Evolutionary conservation across 2,329 filamentous ascomycete genomes (phyloP).

Genomic region (Colletotrichum orbiculare): DNA sequence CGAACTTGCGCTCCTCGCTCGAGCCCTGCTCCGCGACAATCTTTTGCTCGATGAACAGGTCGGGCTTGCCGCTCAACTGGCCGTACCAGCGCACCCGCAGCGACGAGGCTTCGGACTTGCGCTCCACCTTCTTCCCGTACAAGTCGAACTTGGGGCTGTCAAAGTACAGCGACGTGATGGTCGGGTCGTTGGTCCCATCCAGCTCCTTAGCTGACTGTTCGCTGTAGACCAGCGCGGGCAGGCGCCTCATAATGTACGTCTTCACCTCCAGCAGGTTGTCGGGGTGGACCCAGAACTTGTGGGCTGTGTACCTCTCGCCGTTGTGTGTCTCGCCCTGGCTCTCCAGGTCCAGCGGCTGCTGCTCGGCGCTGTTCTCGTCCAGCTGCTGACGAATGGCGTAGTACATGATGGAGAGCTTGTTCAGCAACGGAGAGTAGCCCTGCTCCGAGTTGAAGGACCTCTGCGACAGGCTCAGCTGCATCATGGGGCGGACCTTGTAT

Average conservation of each 20-base stretch:
- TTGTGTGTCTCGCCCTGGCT: conserved; percentile 67
- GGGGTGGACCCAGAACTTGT: conserved; percentile 97
- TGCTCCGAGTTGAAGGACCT: conserved; percentile 93
- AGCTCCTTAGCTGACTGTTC: conserved; percentile 85
- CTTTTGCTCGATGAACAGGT: conserved; percentile 92
- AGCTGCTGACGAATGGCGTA: conserved; percentile 90
- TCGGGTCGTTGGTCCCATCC: conserved; percentile 85
- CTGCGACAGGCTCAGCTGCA: conserved; percentile 89
- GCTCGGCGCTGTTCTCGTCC: conserved; percentile 63
- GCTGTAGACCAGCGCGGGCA: conserved; percentile 94
- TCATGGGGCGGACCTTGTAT: conserved; percentile 90
- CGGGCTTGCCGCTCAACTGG: conserved; percentile 79
- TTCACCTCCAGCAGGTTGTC: conserved; percentile 98
- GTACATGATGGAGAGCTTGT: conserved; percentile 94
- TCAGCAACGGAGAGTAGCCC: conserved; percentile 89
- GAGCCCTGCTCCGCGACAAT: conserved; percentile 79
- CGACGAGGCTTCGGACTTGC: conserved; percentile 80
- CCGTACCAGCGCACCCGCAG: conserved; percentile 93
- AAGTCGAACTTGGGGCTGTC: conserved; percentile 88
- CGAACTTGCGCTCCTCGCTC: conserved; percentile 82
- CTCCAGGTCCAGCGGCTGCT: conserved; percentile 57
- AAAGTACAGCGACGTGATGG: conserved; percentile 95
- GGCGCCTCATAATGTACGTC: conserved; percentile 89
- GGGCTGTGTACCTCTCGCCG: conserved; percentile 81
- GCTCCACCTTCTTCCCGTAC: conserved; percentile 86